Percentiles rank a stretch among this genome's conserved stretches.
phyloP scores from a whole-genome alignment of 2,329 filamentous ascomycete genomes.

The Fusarium circinatum region DNA sequence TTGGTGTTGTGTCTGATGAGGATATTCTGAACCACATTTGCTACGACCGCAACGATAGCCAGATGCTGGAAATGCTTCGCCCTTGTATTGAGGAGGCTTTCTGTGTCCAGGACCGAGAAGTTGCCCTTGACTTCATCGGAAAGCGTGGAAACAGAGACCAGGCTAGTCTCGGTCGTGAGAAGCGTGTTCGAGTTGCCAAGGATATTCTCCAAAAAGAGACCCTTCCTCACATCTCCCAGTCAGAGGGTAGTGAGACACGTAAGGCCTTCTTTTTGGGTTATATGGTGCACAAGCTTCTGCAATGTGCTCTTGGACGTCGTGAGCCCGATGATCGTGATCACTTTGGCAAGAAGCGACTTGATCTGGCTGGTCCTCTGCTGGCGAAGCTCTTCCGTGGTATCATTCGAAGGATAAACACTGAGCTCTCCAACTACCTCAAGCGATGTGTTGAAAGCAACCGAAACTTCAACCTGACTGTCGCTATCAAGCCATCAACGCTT shows the following conservation, averaged over 20 bases:
- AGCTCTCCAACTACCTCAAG: constrained; percentile 90
- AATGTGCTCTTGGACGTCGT: constrained; percentile 90
- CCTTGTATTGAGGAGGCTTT: constrained; percentile 98
- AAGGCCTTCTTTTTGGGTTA: constrained; percentile 99
- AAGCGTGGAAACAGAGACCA: constrained; percentile 78
- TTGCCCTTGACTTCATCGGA: constrained; percentile 94
- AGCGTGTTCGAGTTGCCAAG: constrained; percentile 89
- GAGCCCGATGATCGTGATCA: constrained; percentile 98
- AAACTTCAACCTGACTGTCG: constrained; percentile 90
- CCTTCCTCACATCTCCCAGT: constrained; percentile 94
- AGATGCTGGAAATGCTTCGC: constrained; percentile 97
- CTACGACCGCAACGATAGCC: constrained; percentile 92
- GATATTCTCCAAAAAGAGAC: constrained; percentile 98
- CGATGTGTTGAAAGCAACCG: constrained; percentile 89
- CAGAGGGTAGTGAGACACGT: constrained; percentile 90
- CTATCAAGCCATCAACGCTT: constrained; percentile 89
- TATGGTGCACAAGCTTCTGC: constrained; percentile 96
- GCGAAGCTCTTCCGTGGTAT: constrained; percentile 96
- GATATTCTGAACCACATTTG: constrained; percentile 98
- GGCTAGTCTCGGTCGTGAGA: constrained; percentile 77
- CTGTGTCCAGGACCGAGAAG: constrained; percentile 93
- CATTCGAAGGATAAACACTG: constrained; percentile 89
- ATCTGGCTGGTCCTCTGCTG: constrained; percentile 91
- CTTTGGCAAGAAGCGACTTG: constrained; percentile 97
- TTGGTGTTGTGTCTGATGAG: constrained; percentile 96